A percentile compares a stretch with the other conserved stretches of the same genome.
Evolutionary conservation across 805 yeast genomes (phyloP).

Genomic region (Cyberlindnera euphorbiiphila): DNA sequence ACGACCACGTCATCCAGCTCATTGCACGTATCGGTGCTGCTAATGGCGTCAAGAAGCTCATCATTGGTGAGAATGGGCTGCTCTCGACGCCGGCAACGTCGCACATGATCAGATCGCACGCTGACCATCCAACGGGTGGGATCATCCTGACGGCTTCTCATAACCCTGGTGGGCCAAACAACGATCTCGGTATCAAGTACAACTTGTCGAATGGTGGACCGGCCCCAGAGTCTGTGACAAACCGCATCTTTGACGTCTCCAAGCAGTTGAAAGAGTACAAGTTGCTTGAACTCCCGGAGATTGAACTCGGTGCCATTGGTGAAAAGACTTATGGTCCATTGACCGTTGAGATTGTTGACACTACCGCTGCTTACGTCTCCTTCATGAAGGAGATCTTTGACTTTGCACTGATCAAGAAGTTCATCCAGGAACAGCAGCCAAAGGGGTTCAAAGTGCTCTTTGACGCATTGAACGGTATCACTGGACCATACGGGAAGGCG

Average conservation of each 20-base stretch:
- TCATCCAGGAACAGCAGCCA: constrained; percentile 48
- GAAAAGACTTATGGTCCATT: constrained; percentile 49
- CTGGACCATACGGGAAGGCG: constrained; percentile 92
- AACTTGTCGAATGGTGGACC: constrained; percentile 96
- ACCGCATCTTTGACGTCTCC: constrained; percentile 75
- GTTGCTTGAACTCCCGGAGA: constrained; percentile 54
- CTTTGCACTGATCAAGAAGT: constrained; percentile 71
- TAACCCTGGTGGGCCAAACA: constrained; percentile 94
- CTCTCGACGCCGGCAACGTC: constrained; percentile 96
- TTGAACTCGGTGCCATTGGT: constrained; percentile 65
- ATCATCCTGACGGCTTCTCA: constrained; percentile 95
- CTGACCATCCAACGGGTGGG: constrained; percentile 73
- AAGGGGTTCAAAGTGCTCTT: constrained; percentile 68
- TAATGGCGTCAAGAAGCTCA: constrained; percentile 80
- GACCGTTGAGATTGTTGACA: constrained; percentile 76
- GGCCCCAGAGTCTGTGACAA: constrained; percentile 93
- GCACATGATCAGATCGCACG: constrained; percentile 74
- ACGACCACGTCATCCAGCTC: constrained; percentile 72
- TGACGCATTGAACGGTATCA: constrained; percentile 91
- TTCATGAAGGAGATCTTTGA: constrained; percentile 86
- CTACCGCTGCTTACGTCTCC: constrained; percentile 71
- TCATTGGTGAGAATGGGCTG: constrained; percentile 84
- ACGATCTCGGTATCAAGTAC: constrained; percentile 94
- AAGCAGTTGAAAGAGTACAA: constrained; percentile 57
- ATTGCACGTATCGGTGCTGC: constrained; percentile 86